Evolutionary conservation across 768 basidiomycete genomes (phyloP), one percentile per base, ranked within the genome.

Genomic region (Arthromyces matolae): DNA sequence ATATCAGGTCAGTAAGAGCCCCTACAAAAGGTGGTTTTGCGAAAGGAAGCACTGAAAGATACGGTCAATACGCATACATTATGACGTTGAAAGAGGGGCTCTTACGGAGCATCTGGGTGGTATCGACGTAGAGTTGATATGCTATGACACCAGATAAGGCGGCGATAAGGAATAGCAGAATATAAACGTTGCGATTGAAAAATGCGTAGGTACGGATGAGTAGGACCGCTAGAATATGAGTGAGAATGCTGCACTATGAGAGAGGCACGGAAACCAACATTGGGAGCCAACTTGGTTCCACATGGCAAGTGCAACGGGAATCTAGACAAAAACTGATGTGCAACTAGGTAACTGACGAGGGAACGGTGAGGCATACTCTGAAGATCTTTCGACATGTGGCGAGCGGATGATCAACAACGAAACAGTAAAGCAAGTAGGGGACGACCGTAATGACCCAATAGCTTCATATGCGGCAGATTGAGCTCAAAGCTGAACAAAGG

Each of bases 221-320:
- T 41, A 90, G 77, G 44, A 90, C 85, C 52, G 81, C 84, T 87
- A n/a, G 29, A 25, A 37, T 33, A 28, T 5, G 49, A 59, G 29
- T 4, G 25, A 25, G 48, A 34, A 28, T 9, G 16, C 14, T 31
- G 8, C 20, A 31, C 7, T 28, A 28, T 10, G 36, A 8, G 33
- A 49, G 48, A 46, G 50, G 50, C 19, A 47, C 27, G 14, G 32
- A 18, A 29, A 68, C 74, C 51, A 52, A 83, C 85, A 82, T 70
- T 89, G 85, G 38, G 86, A 86, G 36, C 84, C 83, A 45, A 88
- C 86, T 77, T 89, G 88, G 58, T 90, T 90, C 86, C 86, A 89
- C 81, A 89, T 84, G 14, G 86, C 86, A 40, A 90, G 75, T 5
- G 83, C 82, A 47, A 89, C 88, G 5, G 88, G 88, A 43, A 89